phyloP scores from a whole-genome alignment of 2,329 filamentous ascomycete species.

The Fusarium falciforme region DNA sequence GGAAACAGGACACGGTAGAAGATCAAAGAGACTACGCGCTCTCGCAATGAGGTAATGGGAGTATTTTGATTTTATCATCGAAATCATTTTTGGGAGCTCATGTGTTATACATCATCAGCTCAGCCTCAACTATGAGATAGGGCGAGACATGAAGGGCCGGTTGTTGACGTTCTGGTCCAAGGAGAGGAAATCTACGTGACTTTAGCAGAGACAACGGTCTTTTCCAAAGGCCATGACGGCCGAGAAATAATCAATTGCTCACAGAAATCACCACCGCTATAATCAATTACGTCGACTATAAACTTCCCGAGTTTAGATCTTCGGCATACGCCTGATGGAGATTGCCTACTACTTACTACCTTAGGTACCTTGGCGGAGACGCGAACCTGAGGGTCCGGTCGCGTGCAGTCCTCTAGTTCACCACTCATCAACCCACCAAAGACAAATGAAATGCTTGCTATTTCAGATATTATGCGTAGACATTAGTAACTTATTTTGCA shows the following conservation, averaged over 20 bases:
- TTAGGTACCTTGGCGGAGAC: not conserved
- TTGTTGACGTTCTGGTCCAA: not conserved
- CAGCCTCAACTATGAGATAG: not conserved
- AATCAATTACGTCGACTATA: not conserved
- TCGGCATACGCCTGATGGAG: not conserved
- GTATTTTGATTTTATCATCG: not conserved
- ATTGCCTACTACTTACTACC: not conserved
- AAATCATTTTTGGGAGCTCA: not conserved
- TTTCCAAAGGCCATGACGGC: not conserved
- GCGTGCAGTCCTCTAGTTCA: not conserved
- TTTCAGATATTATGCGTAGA: not conserved
- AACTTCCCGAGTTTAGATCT: not conserved
- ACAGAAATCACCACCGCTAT: not conserved
- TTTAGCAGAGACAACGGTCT: not conserved
- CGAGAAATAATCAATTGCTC: not conserved
- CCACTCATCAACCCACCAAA: not conserved
- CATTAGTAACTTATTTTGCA: not conserved
- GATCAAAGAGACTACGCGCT: constrained; percentile 46
- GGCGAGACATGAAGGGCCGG: not conserved
- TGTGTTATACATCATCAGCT: not conserved
- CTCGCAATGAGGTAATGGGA: constrained; percentile 6
- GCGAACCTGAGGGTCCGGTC: not conserved
- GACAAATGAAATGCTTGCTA: not conserved
- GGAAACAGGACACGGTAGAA: constrained; percentile 25
- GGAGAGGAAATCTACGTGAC: not conserved